Conservation (phyloP, 306 rosid genomes). For the Trifolium repens region DNA sequence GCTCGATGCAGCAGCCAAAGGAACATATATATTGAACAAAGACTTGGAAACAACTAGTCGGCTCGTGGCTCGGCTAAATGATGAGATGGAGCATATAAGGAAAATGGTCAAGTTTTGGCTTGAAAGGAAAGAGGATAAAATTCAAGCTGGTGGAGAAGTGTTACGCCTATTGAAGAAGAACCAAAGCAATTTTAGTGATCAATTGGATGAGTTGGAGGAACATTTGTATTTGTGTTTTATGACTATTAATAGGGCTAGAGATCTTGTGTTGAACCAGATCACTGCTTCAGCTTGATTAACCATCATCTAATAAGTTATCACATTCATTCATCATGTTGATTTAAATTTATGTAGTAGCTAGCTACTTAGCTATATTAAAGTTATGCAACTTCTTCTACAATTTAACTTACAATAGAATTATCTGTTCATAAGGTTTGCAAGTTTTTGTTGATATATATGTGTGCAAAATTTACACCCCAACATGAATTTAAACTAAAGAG, state of each 20-base stretch:
- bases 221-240: conserved; percentile 83
- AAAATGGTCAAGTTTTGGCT: conserved; percentile 59
- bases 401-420: neutral
- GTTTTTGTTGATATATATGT: too few relatives aligned
- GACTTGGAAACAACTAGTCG: conserved; percentile 70
- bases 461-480: neutral
- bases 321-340: neutral
- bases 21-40: conserved; percentile 65
- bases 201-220: conserved; percentile 82
- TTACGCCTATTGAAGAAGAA: conserved; percentile 56
- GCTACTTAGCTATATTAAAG: neutral
- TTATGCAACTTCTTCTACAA: too few relatives aligned
- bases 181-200: conserved; percentile 55
- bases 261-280: conserved; percentile 65
- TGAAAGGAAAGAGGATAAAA: conserved; percentile 47
- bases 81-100: conserved; percentile 70
- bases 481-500: too few relatives aligned
- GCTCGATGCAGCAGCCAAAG: conserved; percentile 74
- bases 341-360: neutral
- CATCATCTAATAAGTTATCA: neutral
- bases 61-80: conserved; percentile 60
- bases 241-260: conserved; percentile 82
- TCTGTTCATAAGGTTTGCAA: neutral
- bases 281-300: neutral
- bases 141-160: conserved; percentile 58